Percentiles rank a stretch among this genome's conserved stretches.
Evolutionary conservation across 495 filamentous ascomycete genomes (phyloP).

Genomic region (Jackrogersella minutella): DNA sequence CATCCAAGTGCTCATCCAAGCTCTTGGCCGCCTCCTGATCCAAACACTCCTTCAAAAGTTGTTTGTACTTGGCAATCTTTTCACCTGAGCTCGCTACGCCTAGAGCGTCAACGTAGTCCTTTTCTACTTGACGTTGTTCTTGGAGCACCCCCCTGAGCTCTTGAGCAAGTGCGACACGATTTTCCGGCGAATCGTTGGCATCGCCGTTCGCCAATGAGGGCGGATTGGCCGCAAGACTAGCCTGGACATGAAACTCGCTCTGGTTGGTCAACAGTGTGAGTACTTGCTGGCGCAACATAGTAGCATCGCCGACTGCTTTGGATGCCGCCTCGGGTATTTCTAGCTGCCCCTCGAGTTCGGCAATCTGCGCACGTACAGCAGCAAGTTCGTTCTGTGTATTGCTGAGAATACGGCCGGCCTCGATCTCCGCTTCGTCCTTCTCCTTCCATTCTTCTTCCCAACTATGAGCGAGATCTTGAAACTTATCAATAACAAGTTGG

Average conservation of each 20-base stretch:
- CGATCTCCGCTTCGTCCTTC: slow-evolving; percentile 64
- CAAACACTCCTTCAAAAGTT: slow-evolving; percentile 54
- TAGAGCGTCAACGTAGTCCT: slow-evolving; percentile 57
- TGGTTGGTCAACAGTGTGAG: slow-evolving; percentile 52
- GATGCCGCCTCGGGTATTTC: slow-evolving; percentile 55
- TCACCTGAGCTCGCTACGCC: slow-evolving; percentile 56
- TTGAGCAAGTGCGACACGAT: slow-evolving; percentile 49
- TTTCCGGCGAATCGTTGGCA: slow-evolving; percentile 44
- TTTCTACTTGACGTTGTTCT: slow-evolving; percentile 52
- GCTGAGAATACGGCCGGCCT: slow-evolving; percentile 63
- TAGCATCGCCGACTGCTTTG: slow-evolving; percentile 50
- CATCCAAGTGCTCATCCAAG: slow-evolving; percentile 56
- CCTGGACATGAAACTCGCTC: slow-evolving; percentile 51
- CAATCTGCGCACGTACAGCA: slow-evolving; percentile 56
- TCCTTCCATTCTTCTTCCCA: slow-evolving; percentile 69
- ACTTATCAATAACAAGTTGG: slow-evolving; percentile 64
- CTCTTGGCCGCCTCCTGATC: slow-evolving; percentile 56
- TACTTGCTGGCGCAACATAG: slow-evolving; percentile 45
- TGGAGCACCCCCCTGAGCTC: slow-evolving; percentile 49
- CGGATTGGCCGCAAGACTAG: slow-evolving; percentile 45
- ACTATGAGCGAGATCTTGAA: slow-evolving; percentile 62
- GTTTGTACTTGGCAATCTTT: slow-evolving; percentile 59
- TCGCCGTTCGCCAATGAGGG: slow-evolving; percentile 50
- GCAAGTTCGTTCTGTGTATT: slow-evolving; percentile 64
- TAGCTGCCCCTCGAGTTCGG: slow-evolving; percentile 55